Evolutionary conservation across 768 basidiomycete species (phyloP).

Genomic region (Trametopsis cervina): DNA sequence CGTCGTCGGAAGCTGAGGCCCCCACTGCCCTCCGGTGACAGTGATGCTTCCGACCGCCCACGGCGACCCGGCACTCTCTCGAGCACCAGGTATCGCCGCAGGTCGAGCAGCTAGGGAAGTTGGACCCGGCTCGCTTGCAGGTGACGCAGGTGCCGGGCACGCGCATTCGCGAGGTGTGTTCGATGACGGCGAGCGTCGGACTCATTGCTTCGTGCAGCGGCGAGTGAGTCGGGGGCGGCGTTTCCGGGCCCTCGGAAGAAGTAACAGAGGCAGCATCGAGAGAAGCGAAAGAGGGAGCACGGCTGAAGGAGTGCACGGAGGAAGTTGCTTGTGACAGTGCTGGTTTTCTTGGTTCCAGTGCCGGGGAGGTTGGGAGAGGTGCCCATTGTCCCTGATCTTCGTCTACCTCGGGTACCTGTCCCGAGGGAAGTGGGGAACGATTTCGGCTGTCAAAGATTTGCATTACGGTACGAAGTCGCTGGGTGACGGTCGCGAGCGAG

Average conservation of each 20-base stretch:
- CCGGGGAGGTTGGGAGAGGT: constrained; percentile 1
- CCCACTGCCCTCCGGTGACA: neutral
- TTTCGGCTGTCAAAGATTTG: constrained; percentile 5
- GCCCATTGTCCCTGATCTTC: constrained; percentile 10
- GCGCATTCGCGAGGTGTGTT: constrained; percentile 22
- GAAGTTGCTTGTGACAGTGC: neutral
- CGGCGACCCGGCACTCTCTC: constrained; percentile 7
- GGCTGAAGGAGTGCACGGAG: constrained; percentile 13
- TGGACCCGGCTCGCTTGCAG: constrained; percentile 23
- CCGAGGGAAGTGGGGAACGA: constrained; percentile 6
- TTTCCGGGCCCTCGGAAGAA: constrained; percentile 24
- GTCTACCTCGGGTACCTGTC: neutral
- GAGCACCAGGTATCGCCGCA: constrained; percentile 27
- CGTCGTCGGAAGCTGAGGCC: too few relatives aligned
- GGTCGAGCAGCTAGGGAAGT: constrained; percentile 26
- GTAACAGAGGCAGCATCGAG: constrained; percentile 20
- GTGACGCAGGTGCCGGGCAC: constrained; percentile 19
- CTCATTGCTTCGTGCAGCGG: constrained; percentile 10
- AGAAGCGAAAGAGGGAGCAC: constrained; percentile 20
- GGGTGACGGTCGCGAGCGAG: constrained; percentile 8
- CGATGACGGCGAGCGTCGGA: constrained; percentile 21
- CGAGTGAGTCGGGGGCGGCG: constrained; percentile 17
- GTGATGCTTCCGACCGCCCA: constrained; percentile 4
- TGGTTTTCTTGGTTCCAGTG: neutral
- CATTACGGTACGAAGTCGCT: constrained; percentile 9